Conservation (phyloP, 108 stramenopile species). For the Cyclotella distinguenda region DNA sequence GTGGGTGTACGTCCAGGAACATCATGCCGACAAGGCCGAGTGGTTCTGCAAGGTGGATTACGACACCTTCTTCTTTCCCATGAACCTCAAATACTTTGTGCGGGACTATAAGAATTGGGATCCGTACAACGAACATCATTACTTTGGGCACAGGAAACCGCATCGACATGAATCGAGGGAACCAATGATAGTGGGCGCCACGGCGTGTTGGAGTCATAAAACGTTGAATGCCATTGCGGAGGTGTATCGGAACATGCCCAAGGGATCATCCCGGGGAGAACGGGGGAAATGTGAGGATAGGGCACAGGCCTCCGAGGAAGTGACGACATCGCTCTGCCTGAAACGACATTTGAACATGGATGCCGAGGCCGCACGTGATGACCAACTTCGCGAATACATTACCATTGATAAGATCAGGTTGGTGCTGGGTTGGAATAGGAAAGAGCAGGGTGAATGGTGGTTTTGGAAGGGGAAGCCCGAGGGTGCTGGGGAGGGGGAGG, state of each 20-base stretch:
- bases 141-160: slow-evolving; percentile 43
- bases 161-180: slow-evolving; percentile 16
- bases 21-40: slow-evolving; percentile 43
- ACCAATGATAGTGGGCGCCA: slow-evolving; percentile 47
- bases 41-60: slow-evolving; percentile 56
- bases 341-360: slow-evolving; percentile 37
- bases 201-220: slow-evolving; percentile 42
- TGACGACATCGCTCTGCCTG: slow-evolving; percentile 32
- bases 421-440: slow-evolving; percentile 41
- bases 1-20: slow-evolving; percentile 46
- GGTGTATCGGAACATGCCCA: slow-evolving; percentile 47
- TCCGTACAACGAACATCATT: slow-evolving; percentile 39
- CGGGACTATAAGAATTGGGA: slow-evolving; percentile 35
- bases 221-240: slow-evolving; percentile 44
- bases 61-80: slow-evolving; percentile 55
- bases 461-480: slow-evolving; percentile 49
- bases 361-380: slow-evolving; percentile 37
- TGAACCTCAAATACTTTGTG: slow-evolving; percentile 45
- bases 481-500: slow-evolving; percentile 39
- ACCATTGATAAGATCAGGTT: slow-evolving; percentile 11
- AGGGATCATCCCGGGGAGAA: slow-evolving; percentile 29
- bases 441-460: slow-evolving; percentile 55
- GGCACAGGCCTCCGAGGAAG: slow-evolving; percentile 45
- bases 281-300: slow-evolving; percentile 49
- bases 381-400: slow-evolving; percentile 35